phyloP scores from a whole-genome alignment of 2,329 filamentous ascomycete species.

The Penicillium sp. region DNA sequence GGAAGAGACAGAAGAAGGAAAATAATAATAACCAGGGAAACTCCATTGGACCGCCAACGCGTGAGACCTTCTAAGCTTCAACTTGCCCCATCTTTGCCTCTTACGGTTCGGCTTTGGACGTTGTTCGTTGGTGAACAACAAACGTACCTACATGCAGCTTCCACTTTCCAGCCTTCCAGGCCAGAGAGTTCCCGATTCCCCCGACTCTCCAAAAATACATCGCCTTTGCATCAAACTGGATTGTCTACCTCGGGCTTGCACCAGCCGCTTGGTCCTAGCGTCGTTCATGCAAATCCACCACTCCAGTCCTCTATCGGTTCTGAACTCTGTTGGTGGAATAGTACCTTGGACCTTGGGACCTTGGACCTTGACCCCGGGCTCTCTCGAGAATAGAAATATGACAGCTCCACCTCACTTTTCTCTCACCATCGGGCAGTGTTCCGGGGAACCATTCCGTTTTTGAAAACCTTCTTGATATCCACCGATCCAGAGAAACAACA shows the following conservation, averaged over 20 bases:
- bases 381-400: constrained; percentile 17
- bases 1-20: no score
- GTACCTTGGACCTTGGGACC: not conserved
- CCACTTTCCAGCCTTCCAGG: no score
- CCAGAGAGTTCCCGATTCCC: not conserved
- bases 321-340: not conserved
- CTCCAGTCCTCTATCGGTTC: not conserved
- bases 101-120: not conserved
- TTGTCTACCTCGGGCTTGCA: constrained; percentile 1
- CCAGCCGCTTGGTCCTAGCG: constrained; percentile 4
- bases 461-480: constrained; percentile 11
- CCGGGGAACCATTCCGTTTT: not conserved
- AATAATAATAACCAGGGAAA: not conserved
- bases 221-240: not conserved
- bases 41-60: not conserved
- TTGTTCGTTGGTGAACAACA: not conserved
- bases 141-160: constrained; percentile 2
- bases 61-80: not conserved
- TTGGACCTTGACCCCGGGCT: not conserved
- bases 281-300: constrained; percentile 2
- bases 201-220: not conserved
- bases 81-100: not conserved
- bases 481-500: constrained; percentile 1
- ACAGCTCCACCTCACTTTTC: constrained; percentile 4
- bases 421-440: constrained; percentile 5